Evolutionary conservation across 805 yeast genomes (phyloP).

Genomic region (Nakazawaea wickerhamii): DNA sequence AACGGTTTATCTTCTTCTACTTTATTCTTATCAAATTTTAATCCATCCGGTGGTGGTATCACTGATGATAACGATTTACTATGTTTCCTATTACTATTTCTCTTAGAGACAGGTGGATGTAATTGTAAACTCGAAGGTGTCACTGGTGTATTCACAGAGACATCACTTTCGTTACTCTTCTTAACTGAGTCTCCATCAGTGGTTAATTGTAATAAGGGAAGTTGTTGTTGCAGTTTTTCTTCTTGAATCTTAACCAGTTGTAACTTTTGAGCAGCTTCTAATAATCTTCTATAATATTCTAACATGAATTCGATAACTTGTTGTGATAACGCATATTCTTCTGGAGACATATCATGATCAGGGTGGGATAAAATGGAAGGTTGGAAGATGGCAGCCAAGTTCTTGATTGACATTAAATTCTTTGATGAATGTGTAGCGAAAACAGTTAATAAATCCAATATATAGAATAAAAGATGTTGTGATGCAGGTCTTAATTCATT

Average conservation of each 20-base stretch:
- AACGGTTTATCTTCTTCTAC: slow-evolving; percentile 17
- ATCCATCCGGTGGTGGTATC: slow-evolving; percentile 35
- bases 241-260: slow-evolving; percentile 2
- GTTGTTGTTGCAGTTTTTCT: neutral
- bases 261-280: slow-evolving; percentile 29
- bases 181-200: slow-evolving; percentile 2
- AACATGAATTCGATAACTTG: slow-evolving; percentile 84
- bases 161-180: slow-evolving; percentile 3
- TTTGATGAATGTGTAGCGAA: slow-evolving; percentile 73
- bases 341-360: slow-evolving; percentile 85
- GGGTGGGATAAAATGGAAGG: slow-evolving; percentile 95
- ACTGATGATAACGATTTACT: slow-evolving; percentile 40
- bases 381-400: slow-evolving; percentile 93
- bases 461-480: slow-evolving; percentile 77
- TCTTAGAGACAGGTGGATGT: slow-evolving; percentile 9
- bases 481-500: slow-evolving; percentile 69
- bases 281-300: slow-evolving; percentile 72
- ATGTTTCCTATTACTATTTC: slow-evolving; percentile 23
- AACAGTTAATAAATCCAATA: slow-evolving; percentile 79
- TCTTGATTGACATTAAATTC: slow-evolving; percentile 88
- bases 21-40: slow-evolving; percentile 30
- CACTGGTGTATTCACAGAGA: slow-evolving; percentile 3
- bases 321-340: slow-evolving; percentile 83
- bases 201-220: slow-evolving; percentile 1
- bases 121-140: slow-evolving; percentile 3